These are phyloP conservation scores for Neurospora hispaniola DNA, from an alignment of 495 filamentous ascomycete genomes.

Conservation along the genomic window DNA sequence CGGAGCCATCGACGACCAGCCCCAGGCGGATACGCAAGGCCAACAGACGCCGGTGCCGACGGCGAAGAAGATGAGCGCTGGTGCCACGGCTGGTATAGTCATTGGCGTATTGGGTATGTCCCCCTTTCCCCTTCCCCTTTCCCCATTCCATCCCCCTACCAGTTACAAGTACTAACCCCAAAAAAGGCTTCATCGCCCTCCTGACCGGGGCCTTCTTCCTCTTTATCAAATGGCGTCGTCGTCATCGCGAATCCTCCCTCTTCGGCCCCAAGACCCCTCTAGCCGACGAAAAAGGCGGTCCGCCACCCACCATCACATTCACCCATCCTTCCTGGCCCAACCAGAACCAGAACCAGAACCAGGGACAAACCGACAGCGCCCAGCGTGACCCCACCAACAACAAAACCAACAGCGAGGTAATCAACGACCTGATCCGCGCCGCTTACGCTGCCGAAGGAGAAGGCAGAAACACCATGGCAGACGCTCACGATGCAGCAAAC, in stretches of 20 bases:
- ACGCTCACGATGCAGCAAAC: neutral
- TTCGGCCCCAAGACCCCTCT: neutral
- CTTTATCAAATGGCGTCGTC: neutral
- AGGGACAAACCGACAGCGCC: conserved; percentile 20
- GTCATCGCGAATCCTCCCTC: neutral
- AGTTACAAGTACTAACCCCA: too few relatives aligned
- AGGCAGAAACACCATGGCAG: neutral
- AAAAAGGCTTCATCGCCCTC: neutral
- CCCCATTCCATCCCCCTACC: too few relatives aligned
- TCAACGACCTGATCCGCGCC: neutral
- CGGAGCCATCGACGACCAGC: neutral
- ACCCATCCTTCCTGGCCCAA: conserved; percentile 4
- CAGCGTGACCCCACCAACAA: neutral
- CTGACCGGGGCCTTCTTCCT: neutral
- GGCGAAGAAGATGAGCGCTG: neutral
- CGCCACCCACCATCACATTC: neutral
- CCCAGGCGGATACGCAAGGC: neutral
- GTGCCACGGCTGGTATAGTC: neutral
- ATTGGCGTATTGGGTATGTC: neutral
- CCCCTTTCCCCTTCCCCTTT: neutral
- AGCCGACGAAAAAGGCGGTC: neutral
- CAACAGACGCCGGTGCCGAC: neutral
- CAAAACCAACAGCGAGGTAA: neutral
- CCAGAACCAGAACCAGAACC: conserved; percentile 24
- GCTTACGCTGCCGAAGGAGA: neutral